phyloP scores from a whole-genome alignment of 352 stramenopile species.

The Sclerospora graminicola region DNA sequence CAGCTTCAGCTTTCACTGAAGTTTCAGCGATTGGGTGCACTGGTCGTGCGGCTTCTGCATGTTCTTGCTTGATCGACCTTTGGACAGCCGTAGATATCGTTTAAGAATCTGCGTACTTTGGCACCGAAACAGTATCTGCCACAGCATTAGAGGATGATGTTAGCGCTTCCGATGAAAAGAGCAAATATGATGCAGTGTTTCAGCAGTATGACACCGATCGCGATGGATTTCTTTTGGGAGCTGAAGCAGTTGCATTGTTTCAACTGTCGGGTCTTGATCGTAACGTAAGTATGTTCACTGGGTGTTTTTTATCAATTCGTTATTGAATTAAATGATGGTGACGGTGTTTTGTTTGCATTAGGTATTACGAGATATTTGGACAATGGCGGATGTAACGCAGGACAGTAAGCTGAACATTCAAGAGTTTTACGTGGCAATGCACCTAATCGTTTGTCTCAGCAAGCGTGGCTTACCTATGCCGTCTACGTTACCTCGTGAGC shows the following conservation, averaged over 20 bases:
- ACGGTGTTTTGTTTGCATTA: constrained; percentile 6
- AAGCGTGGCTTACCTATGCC: constrained; percentile 81
- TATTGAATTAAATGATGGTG: background rate
- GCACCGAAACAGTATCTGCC: too few species aligned
- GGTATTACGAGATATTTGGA: constrained; percentile 86
- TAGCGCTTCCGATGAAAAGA: constrained; percentile 80
- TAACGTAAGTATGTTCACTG: constrained; percentile 31
- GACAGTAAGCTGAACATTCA: constrained; percentile 88
- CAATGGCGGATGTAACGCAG: constrained; percentile 83
- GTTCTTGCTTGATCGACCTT: too few species aligned
- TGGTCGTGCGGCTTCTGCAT: constrained; percentile 1
- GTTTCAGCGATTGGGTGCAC: too few species aligned
- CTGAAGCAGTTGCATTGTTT: constrained; percentile 88
- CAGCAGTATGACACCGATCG: constrained; percentile 84
- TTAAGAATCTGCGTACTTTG: too few species aligned
- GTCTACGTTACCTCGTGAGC: constrained; percentile 48
- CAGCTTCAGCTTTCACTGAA: constrained; percentile 11
- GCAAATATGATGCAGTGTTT: constrained; percentile 89
- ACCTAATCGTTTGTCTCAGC: constrained; percentile 93
- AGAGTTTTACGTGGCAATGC: constrained; percentile 95
- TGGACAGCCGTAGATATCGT: background rate
- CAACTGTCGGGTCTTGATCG: constrained; percentile 89
- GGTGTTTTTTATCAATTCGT: background rate
- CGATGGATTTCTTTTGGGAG: constrained; percentile 87
- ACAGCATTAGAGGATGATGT: too few species aligned